These are phyloP conservation scores for Melampsora abietis-canadensis DNA, from an alignment of 1,284 basidiomycete species.

Conservation along the genomic window DNA sequence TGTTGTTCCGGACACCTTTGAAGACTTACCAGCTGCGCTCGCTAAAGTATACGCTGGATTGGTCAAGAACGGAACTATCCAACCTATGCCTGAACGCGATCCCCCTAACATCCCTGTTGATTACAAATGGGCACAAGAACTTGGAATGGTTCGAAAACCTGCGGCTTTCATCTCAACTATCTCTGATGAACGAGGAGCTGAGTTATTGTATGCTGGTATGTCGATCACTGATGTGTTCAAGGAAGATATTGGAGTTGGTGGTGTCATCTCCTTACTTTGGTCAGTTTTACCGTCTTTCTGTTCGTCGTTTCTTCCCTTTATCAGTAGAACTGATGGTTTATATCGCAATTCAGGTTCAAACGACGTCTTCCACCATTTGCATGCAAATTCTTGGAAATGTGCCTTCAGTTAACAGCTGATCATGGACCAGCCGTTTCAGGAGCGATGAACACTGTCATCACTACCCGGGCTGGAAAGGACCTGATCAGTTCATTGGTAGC, in stretches of 20 bases:
- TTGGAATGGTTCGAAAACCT: slow-evolving; percentile 96
- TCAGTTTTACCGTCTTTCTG: slow-evolving; percentile 77
- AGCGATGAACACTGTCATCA: slow-evolving; percentile 99
- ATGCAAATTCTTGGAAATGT: slow-evolving; percentile 98
- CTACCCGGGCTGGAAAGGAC: slow-evolving; percentile 97
- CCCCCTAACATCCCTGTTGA: slow-evolving; percentile 98
- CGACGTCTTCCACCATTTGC: slow-evolving; percentile 68
- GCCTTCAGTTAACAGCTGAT: slow-evolving; percentile 96
- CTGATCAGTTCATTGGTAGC: slow-evolving; percentile 93
- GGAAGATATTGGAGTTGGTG: slow-evolving; percentile 93
- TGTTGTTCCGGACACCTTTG: slow-evolving; percentile 95
- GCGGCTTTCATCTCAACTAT: slow-evolving; percentile 99
- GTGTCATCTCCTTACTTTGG: slow-evolving; percentile 94
- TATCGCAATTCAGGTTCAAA: slow-evolving; percentile 45
- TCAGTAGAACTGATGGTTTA: neutral
- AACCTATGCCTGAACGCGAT: slow-evolving; percentile 73
- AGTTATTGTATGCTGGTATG: slow-evolving; percentile 98
- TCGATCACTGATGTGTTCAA: slow-evolving; percentile 98
- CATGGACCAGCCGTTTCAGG: slow-evolving; percentile 85
- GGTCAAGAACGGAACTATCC: slow-evolving; percentile 68
- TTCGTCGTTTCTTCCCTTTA: slow-evolving; percentile 42
- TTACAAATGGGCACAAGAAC: slow-evolving; percentile 98
- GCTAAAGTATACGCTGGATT: slow-evolving; percentile 81
- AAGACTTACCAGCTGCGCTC: slow-evolving; percentile 83
- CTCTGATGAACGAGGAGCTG: slow-evolving; percentile 97